Evolutionary conservation across 2,329 filamentous ascomycete species (phyloP).

Genomic region (Bipolaris sorokiniana): DNA sequence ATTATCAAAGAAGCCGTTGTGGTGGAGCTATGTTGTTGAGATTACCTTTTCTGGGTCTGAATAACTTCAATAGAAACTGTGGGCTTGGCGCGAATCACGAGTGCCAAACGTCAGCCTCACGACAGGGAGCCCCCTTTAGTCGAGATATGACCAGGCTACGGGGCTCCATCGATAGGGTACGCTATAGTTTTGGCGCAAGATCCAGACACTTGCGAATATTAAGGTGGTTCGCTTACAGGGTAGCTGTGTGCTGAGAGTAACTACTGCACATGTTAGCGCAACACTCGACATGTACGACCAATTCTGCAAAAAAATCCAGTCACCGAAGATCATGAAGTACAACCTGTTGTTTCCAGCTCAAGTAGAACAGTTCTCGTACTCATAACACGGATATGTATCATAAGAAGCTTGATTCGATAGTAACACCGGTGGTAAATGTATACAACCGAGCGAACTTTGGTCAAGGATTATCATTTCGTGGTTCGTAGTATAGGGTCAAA

Average conservation of each 20-base stretch:
- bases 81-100: slow-evolving; percentile 25
- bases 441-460: not conserved
- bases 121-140: not conserved
- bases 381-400: too few species aligned
- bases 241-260: not conserved
- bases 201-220: not conserved
- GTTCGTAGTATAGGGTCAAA: not conserved
- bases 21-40: slow-evolving; percentile 20
- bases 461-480: not conserved
- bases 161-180: not conserved
- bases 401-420: too few species aligned
- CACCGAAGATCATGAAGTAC: too few species aligned
- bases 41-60: slow-evolving; percentile 35
- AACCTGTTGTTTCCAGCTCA: too few species aligned
- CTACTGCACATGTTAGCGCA: too few species aligned
- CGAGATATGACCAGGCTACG: not conserved
- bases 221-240: slow-evolving; percentile 3
- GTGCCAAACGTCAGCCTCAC: not conserved
- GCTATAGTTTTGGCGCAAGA: not conserved
- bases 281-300: too few species aligned
- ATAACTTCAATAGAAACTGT: slow-evolving; percentile 35
- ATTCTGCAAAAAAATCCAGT: too few species aligned
- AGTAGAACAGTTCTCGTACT: too few species aligned
- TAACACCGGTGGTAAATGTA: not conserved
- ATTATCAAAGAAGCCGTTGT: slow-evolving; percentile 13